Evolutionary conservation across 2,329 filamentous ascomycete species (phyloP), one percentile per base, ranked within the genome.

Genomic region (Arachnomyces sp.): DNA sequence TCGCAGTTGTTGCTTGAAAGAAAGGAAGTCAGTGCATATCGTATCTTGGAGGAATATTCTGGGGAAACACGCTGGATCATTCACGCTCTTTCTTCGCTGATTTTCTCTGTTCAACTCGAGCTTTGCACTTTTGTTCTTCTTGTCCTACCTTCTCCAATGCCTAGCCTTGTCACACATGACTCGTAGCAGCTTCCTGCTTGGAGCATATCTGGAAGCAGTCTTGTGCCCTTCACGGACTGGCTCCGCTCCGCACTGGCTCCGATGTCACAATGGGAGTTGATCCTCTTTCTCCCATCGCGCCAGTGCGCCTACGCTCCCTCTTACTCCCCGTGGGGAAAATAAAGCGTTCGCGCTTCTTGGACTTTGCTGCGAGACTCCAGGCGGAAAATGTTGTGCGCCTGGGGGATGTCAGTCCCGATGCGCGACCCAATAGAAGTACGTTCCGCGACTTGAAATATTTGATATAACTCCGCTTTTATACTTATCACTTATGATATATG

Each of bases 281-380:
- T 72, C 81, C 85, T 64, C 78, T 94, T 63, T 84, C 89, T 62
- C 88, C 90, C 65, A 80, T 89, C 70, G 84, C 89, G 65, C 88
- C 88, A 60, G 90, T 88, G 68, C 84, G 85, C 74, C 79, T 96
- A 59, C 84, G 85, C 69, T 86, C 83, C 47, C 77, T 95, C 53
- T 76, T 94, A 44, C 71, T 96, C 46, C 92, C 92, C 40, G 73
- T 94, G 50, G 90, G 90, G 39, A 82, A 78, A 58, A 92, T 96
- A 61, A 89, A 81, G 60, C 78, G 81, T 45, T 81, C 83, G 39
- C 78, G 84, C 44, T 96, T 95, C 63, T 66, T 80, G 52, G 72
- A 74, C 49, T 94, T 94, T 60, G 75, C 90, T 49, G 76, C 82
- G 47, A 77, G 86, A 54, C 71, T 98, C 45, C 81, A 84, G 57